These are phyloP conservation scores for Quercus phellos DNA, from an alignment of 331 rosid genomes.

Conservation along the genomic window DNA sequence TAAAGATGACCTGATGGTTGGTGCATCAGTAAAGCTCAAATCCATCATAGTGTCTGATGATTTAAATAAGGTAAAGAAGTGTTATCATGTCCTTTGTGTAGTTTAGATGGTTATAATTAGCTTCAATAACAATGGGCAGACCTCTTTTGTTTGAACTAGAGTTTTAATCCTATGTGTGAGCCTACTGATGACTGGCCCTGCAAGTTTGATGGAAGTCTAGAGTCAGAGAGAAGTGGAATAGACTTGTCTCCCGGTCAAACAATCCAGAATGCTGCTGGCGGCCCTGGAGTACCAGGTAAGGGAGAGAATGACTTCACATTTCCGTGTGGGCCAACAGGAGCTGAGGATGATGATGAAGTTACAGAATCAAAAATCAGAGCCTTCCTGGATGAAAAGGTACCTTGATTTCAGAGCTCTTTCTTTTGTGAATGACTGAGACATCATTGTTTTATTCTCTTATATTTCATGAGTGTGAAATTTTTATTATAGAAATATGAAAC, in stretches of 20 bases:
- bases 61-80: slow-evolving; percentile 53
- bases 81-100: slow-evolving; percentile 3
- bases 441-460: slow-evolving; percentile 3
- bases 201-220: slow-evolving; percentile 47
- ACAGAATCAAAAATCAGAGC: slow-evolving; percentile 77
- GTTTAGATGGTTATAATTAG: slow-evolving; percentile 16
- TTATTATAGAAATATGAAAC: slow-evolving; percentile 6
- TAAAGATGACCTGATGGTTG: slow-evolving; percentile 45
- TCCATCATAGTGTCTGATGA: slow-evolving; percentile 41
- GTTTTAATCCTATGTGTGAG: slow-evolving; percentile 73
- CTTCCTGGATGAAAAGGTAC: slow-evolving; percentile 75
- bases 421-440: background rate
- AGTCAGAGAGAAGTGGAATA: slow-evolving; percentile 37
- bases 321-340: slow-evolving; percentile 50
- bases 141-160: slow-evolving; percentile 42
- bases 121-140: slow-evolving; percentile 14
- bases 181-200: slow-evolving; percentile 61
- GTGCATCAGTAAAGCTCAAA: slow-evolving; percentile 45
- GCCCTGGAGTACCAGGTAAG: slow-evolving; percentile 29
- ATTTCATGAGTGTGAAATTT: slow-evolving; percentile 5
- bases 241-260: slow-evolving; percentile 40
- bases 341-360: slow-evolving; percentile 78
- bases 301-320: slow-evolving; percentile 41
- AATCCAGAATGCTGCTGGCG: slow-evolving; percentile 22
- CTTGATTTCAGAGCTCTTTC: background rate